A percentile compares a stretch with the other conserved stretches of the same genome.
These are phyloP conservation scores for Microcera coccophila DNA, from an alignment of 2,329 filamentous ascomycete genomes.

Conservation along the genomic window DNA sequence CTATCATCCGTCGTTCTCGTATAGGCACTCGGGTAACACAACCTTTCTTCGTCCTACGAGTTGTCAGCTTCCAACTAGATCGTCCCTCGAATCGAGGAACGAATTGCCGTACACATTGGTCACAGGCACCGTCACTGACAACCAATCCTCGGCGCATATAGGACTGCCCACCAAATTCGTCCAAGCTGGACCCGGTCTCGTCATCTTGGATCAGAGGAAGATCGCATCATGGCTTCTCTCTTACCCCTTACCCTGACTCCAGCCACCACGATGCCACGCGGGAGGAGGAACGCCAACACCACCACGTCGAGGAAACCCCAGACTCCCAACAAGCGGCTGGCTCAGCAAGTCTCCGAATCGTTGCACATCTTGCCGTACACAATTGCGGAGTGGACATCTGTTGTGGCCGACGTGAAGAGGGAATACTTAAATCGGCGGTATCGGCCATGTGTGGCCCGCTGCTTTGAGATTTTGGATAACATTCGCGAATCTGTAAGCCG, in stretches of 20 bases:
- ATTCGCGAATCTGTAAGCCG: constrained; percentile 42
- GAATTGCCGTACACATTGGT: neutral
- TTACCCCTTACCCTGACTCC: constrained; percentile 15
- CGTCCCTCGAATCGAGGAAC: neutral
- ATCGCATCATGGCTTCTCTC: constrained; percentile 17
- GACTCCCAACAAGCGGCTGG: constrained; percentile 14
- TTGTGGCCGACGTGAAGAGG: constrained; percentile 51
- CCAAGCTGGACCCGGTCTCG: constrained; percentile 10
- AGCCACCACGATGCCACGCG: constrained; percentile 2
- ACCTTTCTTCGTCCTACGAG: neutral
- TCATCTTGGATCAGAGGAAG: constrained; percentile 1
- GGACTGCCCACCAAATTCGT: neutral
- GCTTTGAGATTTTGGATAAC: constrained; percentile 50
- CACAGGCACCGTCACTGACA: neutral
- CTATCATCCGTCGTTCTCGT: neutral
- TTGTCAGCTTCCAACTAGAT: neutral
- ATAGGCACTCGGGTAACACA: neutral
- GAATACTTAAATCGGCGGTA: constrained; percentile 50
- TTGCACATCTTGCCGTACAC: constrained; percentile 40
- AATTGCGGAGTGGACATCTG: constrained; percentile 47
- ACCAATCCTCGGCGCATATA: neutral
- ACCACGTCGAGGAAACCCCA: neutral
- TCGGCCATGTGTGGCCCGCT: constrained; percentile 50
- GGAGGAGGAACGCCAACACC: neutral
- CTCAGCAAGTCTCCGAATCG: constrained; percentile 15